Evolutionary conservation across 2,329 filamentous ascomycete genomes (phyloP), one percentile per base, ranked within the genome.

Genomic region (Monosporascus cannonballus): DNA sequence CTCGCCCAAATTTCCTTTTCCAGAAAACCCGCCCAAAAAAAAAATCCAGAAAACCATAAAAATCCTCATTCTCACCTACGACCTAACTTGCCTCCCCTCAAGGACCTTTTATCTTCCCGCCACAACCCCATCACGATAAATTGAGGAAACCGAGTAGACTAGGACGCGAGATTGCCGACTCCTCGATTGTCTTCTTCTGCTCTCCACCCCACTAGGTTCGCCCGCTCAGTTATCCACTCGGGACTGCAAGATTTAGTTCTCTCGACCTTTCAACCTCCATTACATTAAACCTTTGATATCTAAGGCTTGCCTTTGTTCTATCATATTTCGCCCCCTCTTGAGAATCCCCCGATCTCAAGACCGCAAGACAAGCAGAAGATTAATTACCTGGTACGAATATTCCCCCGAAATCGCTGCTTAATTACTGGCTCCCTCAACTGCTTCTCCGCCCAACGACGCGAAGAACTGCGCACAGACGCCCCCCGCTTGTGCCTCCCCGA

Each of bases 1-100:
- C 79, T 79, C 76, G 73, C 74, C 75, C 76, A 71, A 71, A 73
- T 76, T 22, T 73, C 73, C 74, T 67, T 63, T 24, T n/a, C 67
- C 70, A 71, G 59, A 63, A 69, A 71, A 79, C 72, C 71, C 71
- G 72, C 66, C 70, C n/a, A n/a, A n/a, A n/a, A 77, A 82, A 83
- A 83, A 84, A 84, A 81, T 70, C 72, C 73, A 77, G 80, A 83
- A 82, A 72, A 70, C 69, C 66, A 67, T 73, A 73, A 80, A 76
- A 75, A 71, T 65, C 60, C 54, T 58, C 57, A 49, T 52, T 54
- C 34, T 44, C 56, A 51, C 52, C 54, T 51, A 47, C 51, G 53
- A 57, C 47, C 48, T 44, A 54, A 47, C 54, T 44, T 46, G 9
- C 22, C 41, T 36, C 54, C 54, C 56, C 59, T 14, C 30, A 34